Percentiles rank a stretch among this genome's conserved stretches.
Evolutionary conservation across 306 rosid genomes (phyloP).

Genomic region (Prosopis cineraria): DNA sequence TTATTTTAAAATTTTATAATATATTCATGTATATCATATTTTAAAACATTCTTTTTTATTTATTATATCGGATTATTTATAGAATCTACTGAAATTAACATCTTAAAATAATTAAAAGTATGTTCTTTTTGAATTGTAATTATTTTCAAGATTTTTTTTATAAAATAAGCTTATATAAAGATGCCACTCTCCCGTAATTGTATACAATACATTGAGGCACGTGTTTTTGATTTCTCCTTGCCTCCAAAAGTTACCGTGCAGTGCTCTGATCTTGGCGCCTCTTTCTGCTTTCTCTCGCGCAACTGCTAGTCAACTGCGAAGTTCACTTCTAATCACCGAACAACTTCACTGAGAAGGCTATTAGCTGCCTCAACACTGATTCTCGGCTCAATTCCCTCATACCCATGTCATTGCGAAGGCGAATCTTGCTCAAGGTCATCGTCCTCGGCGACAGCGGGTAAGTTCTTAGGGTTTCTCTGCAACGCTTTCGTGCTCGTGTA

Average conservation of each 20-base stretch:
- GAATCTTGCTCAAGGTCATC: conserved; percentile 98
- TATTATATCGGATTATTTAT: too few relatives aligned
- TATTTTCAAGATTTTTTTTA: too few relatives aligned
- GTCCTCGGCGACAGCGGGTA: conserved; percentile 99
- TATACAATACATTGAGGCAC: too few relatives aligned
- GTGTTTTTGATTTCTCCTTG: background rate
- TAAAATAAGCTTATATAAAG: too few relatives aligned
- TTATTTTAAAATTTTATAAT: too few relatives aligned
- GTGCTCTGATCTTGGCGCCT: conserved; percentile 50
- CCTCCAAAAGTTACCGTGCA: background rate
- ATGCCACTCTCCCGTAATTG: too few relatives aligned
- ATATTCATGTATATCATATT: too few relatives aligned
- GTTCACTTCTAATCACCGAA: conserved; percentile 25
- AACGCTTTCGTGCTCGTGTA: background rate
- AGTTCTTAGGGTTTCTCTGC: conserved; percentile 32
- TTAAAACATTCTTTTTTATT: too few relatives aligned
- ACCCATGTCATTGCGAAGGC: conserved; percentile 83
- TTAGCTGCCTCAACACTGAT: background rate
- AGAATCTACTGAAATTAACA: too few relatives aligned
- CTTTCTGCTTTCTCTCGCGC: conserved; percentile 29
- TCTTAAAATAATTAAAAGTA: too few relatives aligned
- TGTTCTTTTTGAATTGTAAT: too few relatives aligned
- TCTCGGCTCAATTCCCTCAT: conserved; percentile 20
- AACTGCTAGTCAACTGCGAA: background rate
- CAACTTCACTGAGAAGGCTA: background rate